phyloP scores from a whole-genome alignment of 768 basidiomycete species.

The Tricholoma terreum region DNA sequence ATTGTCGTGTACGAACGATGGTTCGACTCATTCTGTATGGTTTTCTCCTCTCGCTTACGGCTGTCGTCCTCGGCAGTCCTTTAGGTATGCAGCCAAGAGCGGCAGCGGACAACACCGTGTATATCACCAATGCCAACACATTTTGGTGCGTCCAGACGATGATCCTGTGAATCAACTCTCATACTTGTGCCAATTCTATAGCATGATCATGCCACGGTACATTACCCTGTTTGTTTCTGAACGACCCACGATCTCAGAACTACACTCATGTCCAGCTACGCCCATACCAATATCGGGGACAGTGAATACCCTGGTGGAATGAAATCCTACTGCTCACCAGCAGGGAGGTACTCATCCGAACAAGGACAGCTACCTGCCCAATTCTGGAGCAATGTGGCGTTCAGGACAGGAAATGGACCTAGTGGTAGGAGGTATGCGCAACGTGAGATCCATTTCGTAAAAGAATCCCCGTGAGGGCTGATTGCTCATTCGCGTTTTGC shows the following conservation, averaged over 20 bases:
- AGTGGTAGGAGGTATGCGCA: constrained; percentile 43
- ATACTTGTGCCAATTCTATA: not conserved
- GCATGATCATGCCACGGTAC: not conserved
- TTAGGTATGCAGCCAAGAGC: constrained; percentile 7
- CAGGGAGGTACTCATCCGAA: constrained; percentile 31
- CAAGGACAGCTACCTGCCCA: constrained; percentile 43
- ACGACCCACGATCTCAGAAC: not conserved
- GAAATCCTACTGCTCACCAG: constrained; percentile 47
- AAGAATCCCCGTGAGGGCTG: not conserved
- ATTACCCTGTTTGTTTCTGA: too few species aligned
- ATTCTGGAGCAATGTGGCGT: constrained; percentile 49
- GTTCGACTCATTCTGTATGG: too few species aligned
- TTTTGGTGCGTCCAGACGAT: constrained; percentile 36
- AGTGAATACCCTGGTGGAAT: constrained; percentile 52
- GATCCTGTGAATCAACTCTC: not conserved
- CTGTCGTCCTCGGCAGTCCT: too few species aligned
- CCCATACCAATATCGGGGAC: constrained; percentile 50
- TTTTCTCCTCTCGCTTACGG: too few species aligned
- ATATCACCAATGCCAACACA: constrained; percentile 36
- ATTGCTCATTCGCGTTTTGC: not conserved
- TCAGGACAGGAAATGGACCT: constrained; percentile 36
- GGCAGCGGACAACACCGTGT: constrained; percentile 45
- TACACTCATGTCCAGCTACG: constrained; percentile 16
- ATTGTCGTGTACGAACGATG: too few species aligned
- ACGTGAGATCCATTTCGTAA: constrained; percentile 20